Evolutionary conservation across 2,329 filamentous ascomycete genomes (phyloP).

Genomic region (Paecilomyces niveus): DNA sequence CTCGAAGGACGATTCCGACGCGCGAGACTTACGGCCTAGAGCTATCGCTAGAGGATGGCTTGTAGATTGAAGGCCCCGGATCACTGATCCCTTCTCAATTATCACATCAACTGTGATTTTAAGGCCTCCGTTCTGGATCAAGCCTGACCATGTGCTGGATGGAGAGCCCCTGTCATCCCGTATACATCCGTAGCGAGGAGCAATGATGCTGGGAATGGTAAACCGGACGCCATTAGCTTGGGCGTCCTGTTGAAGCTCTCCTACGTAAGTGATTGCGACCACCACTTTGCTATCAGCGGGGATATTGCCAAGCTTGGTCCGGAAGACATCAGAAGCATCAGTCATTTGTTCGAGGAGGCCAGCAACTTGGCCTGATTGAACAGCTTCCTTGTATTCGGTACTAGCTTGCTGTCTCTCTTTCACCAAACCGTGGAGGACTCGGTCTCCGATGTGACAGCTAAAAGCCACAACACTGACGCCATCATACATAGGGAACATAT

Average conservation of each 20-base stretch:
- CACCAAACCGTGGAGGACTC: slow-evolving; percentile 53
- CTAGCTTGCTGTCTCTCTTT: slow-evolving; percentile 59
- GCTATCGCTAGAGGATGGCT: slow-evolving; percentile 61
- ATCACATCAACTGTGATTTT: slow-evolving; percentile 54
- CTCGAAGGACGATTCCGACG: slow-evolving; percentile 40
- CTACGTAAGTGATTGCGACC: slow-evolving; percentile 60
- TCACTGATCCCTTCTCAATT: slow-evolving; percentile 49
- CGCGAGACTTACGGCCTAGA: slow-evolving; percentile 52
- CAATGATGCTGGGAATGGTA: slow-evolving; percentile 61
- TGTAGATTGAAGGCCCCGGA: slow-evolving; percentile 59
- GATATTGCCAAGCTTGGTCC: slow-evolving; percentile 61
- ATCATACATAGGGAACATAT: slow-evolving; percentile 66
- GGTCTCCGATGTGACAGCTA: slow-evolving; percentile 54
- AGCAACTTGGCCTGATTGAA: slow-evolving; percentile 53
- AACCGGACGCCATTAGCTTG: slow-evolving; percentile 61
- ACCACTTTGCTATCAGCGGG: slow-evolving; percentile 50
- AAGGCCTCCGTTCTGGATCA: slow-evolving; percentile 33
- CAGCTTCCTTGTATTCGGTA: slow-evolving; percentile 52
- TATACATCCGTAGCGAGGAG: slow-evolving; percentile 55
- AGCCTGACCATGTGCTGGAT: slow-evolving; percentile 9
- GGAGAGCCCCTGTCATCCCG: slow-evolving; percentile 1
- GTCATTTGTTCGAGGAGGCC: slow-evolving; percentile 58
- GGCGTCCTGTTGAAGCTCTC: slow-evolving; percentile 65
- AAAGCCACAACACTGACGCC: slow-evolving; percentile 65
- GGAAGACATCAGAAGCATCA: slow-evolving; percentile 59